Evolutionary conservation across 805 yeast species (phyloP), one percentile per base, ranked within the genome.

Genomic region (Metschnikowia gruessii): DNA sequence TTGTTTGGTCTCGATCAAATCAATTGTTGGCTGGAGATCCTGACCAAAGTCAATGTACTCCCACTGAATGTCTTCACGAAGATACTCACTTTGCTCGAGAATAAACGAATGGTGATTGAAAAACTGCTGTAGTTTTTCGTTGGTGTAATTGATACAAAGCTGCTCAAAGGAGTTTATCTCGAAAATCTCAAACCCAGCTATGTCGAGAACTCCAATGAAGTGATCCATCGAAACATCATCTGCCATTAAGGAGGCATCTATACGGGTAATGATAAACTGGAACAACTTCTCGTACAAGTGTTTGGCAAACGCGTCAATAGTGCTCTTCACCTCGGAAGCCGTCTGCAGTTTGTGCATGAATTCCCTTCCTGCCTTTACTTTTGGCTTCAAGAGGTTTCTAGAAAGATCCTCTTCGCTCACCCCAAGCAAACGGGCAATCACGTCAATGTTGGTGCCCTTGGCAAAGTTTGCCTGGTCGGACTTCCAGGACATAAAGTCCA

Each of bases 11-110:
- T 94, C 99, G 43, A 94, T 91, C 46, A 94, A 72, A 57, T 91
- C 95, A 42, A 94, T 94, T 0, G 99, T 92, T 21, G 95, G 95
- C 62, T 92, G 96, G 46, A 94, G 72, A 63, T 94, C 97, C 50
- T 84, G 86, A 13, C 99, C 99, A 67, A 90, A 94, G 62, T 94
- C 99, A 41, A 92, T 85, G 55, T 84, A 92, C 49, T 79, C 76
- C 84, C 84, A 80, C 51, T 77, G 77, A 38, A 80, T 79, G 43
- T 80, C 79, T 59, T 80, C 84, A 44, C 80, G 68, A 44, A 79
- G 57, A 50, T 80, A 80, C 56, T 80, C 84, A 51, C 80, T 77
- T 59, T 80, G 84, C 58, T 80, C 84, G 39, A 80, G 63, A 12
- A 78, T 80, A 57, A 80, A 80, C 57, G 80, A 77, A 56, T 80